phyloP scores from a whole-genome alignment of 768 basidiomycete species.

The Cyclocybe aegerita region DNA sequence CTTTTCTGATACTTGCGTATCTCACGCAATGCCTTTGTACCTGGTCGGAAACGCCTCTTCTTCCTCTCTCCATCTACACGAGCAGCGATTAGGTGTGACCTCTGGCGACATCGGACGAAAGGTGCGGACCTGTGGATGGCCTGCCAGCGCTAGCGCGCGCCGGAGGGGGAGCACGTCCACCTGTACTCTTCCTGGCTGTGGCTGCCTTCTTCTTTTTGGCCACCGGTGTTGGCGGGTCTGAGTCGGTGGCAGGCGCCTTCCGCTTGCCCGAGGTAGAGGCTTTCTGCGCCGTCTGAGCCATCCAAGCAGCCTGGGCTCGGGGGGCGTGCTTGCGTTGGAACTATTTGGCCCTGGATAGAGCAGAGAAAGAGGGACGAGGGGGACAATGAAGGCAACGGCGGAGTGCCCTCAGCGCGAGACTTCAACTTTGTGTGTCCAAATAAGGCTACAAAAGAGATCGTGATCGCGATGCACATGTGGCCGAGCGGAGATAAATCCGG shows the following conservation, averaged over 20 bases:
- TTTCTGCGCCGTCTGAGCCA: slow-evolving; percentile 73
- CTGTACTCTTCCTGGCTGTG: slow-evolving; percentile 87
- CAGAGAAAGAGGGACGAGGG: background rate
- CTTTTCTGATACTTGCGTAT: slow-evolving; percentile 94
- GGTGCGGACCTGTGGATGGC: slow-evolving; percentile 4
- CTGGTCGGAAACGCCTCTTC: slow-evolving; percentile 78
- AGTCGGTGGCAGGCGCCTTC: slow-evolving; percentile 40
- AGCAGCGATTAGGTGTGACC: slow-evolving; percentile 8
- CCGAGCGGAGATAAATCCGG: slow-evolving; percentile 1
- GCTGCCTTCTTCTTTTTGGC: slow-evolving; percentile 49
- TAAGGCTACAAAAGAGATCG: slow-evolving; percentile 21
- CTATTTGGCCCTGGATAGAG: too few relatives aligned
- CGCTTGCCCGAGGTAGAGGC: slow-evolving; percentile 46
- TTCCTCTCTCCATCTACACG: slow-evolving; percentile 36
- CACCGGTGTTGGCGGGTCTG: slow-evolving; percentile 46
- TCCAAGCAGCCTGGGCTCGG: slow-evolving; percentile 23
- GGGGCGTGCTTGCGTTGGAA: too few relatives aligned
- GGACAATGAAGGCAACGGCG: slow-evolving; percentile 3
- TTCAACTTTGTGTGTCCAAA: slow-evolving; percentile 27
- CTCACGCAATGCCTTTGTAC: slow-evolving; percentile 87
- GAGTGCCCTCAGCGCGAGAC: background rate
- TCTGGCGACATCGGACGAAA: background rate
- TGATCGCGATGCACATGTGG: slow-evolving; percentile 18
- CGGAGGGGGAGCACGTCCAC: slow-evolving; percentile 54
- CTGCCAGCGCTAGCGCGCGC: slow-evolving; percentile 19